Conservation (phyloP, 768 basidiomycete genomes). For the Tricholomella constricta region DNA sequence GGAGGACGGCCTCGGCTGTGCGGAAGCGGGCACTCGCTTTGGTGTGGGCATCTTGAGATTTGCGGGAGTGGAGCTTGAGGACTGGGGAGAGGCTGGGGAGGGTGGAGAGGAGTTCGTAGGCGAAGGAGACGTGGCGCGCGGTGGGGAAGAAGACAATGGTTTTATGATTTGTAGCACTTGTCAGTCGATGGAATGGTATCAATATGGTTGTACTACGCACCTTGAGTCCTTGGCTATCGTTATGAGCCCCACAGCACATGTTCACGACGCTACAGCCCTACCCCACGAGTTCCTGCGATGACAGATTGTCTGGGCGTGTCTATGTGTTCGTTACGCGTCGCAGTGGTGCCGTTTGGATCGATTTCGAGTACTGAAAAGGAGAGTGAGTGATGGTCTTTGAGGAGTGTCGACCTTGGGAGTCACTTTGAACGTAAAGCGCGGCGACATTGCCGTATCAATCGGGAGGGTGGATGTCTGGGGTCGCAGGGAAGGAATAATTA, state of each 20-base stretch:
- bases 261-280: too few relatives aligned
- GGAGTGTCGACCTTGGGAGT: slow-evolving; percentile 53
- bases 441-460: neutral
- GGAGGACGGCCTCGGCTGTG: too few relatives aligned
- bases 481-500: neutral
- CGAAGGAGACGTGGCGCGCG: slow-evolving; percentile 71
- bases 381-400: slow-evolving; percentile 55
- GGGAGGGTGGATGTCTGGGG: neutral
- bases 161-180: slow-evolving; percentile 39
- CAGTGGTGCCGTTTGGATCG: slow-evolving; percentile 41
- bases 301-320: too few relatives aligned
- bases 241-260: too few relatives aligned
- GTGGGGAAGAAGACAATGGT: too few relatives aligned
- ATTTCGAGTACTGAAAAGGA: slow-evolving; percentile 44
- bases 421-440: neutral
- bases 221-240: too few relatives aligned
- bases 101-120: slow-evolving; percentile 31
- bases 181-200: slow-evolving; percentile 43
- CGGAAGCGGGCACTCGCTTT: too few relatives aligned
- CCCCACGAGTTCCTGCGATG: too few relatives aligned
- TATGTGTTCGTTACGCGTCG: too few relatives aligned
- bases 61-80: too few relatives aligned
- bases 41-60: too few relatives aligned
- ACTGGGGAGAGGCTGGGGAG: slow-evolving; percentile 35
- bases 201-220: too few relatives aligned